Conservation (phyloP, 2,329 filamentous ascomycete genomes). For the Cyphellophora europaea region DNA sequence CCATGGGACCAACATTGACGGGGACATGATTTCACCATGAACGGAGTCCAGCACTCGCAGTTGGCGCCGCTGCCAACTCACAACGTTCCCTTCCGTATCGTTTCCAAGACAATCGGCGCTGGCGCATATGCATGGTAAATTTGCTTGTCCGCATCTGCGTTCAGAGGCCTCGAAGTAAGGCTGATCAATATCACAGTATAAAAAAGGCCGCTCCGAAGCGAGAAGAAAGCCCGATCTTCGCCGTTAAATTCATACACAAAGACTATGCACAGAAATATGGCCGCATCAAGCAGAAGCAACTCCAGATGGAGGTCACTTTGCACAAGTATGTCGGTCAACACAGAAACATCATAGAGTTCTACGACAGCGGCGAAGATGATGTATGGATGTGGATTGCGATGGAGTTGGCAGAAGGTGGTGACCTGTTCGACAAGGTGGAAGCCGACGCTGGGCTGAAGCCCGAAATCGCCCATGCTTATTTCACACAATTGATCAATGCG, state of each 20-base stretch:
- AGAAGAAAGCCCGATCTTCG: slow-evolving; percentile 67
- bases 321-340: slow-evolving; percentile 85
- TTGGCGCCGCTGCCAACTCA: slow-evolving; percentile 67
- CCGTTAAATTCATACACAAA: slow-evolving; percentile 98
- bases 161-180: slow-evolving; percentile 18
- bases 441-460: slow-evolving; percentile 90
- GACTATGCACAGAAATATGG: slow-evolving; percentile 84
- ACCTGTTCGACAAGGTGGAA: slow-evolving; percentile 98
- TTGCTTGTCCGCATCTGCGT: slow-evolving; percentile 22
- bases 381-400: slow-evolving; percentile 97
- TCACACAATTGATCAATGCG: slow-evolving; percentile 79
- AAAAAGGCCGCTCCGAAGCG: slow-evolving; percentile 81
- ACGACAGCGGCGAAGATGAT: slow-evolving; percentile 73
- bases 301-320: slow-evolving; percentile 82
- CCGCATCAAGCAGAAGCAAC: slow-evolving; percentile 77
- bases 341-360: slow-evolving; percentile 88
- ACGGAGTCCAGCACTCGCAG: slow-evolving; percentile 63
- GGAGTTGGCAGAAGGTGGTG: slow-evolving; percentile 90
- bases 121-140: slow-evolving; percentile 90
- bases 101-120: slow-evolving; percentile 93
- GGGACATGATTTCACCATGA: too few relatives aligned
- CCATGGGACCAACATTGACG: too few relatives aligned
- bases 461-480: slow-evolving; percentile 94
- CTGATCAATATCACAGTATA: slow-evolving; percentile 48
- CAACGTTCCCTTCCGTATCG: slow-evolving; percentile 83